Conservation (phyloP, 1,284 basidiomycete genomes). For the Cryptococcus amylolentus region DNA sequence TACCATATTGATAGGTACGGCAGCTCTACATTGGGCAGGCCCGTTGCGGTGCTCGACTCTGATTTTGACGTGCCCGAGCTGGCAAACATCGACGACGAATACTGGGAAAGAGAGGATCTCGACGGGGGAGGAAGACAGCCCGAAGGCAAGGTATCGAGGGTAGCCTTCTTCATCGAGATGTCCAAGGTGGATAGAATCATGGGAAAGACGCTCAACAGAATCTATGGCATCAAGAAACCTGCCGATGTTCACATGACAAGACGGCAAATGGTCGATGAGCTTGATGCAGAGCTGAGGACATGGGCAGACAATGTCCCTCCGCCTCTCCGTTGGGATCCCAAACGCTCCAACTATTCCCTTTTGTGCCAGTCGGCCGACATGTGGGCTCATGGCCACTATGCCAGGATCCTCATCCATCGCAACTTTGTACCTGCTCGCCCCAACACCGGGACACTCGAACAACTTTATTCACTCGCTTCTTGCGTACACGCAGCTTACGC, state of each 20-base stretch:
- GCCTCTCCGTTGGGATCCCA: constrained; percentile 70
- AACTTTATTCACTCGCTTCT: constrained; percentile 67
- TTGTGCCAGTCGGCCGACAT: constrained; percentile 68
- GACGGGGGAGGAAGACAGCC: constrained; percentile 60
- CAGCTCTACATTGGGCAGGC: constrained; percentile 71
- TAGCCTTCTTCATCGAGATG: constrained; percentile 64
- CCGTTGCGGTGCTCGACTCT: constrained; percentile 77
- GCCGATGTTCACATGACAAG: constrained; percentile 59
- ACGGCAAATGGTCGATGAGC: constrained; percentile 62
- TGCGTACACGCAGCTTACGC: constrained; percentile 80
- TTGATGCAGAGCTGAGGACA: constrained; percentile 65
- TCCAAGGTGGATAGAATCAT: constrained; percentile 69
- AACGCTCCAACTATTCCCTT: constrained; percentile 58
- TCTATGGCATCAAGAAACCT: constrained; percentile 68
- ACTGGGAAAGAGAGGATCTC: constrained; percentile 59
- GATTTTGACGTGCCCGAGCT: constrained; percentile 77
- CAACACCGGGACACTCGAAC: constrained; percentile 32
- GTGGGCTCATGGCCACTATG: constrained; percentile 65
- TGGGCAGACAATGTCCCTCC: constrained; percentile 73
- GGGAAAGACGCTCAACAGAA: constrained; percentile 64
- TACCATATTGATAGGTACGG: constrained; percentile 54
- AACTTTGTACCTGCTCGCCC: constrained; percentile 66
- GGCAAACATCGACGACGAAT: constrained; percentile 79
- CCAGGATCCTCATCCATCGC: constrained; percentile 68
- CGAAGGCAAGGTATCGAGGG: constrained; percentile 46